Evolutionary conservation across 257 asterid genomes (phyloP).

Genomic region (Agastache rugosa): DNA sequence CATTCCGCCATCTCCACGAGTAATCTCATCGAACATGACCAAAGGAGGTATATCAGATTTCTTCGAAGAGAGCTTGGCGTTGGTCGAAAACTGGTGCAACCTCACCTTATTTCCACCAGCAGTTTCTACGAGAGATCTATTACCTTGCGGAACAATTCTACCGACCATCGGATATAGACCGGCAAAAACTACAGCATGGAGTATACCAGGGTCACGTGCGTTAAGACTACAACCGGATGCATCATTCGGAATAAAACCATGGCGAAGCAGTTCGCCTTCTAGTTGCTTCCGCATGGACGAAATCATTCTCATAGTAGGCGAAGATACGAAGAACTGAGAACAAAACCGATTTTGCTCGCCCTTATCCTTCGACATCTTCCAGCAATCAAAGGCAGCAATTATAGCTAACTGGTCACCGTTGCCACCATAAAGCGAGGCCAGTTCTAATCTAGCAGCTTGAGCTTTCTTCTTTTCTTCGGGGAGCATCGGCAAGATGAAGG

Average conservation of each 20-base stretch:
- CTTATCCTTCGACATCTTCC: conserved; percentile 68
- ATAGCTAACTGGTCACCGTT: conserved; percentile 84
- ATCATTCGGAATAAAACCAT: conserved; percentile 66
- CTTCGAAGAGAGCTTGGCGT: conserved; percentile 46
- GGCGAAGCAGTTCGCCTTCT: conserved; percentile 56
- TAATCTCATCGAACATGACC: conserved; percentile 79
- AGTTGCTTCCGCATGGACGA: conserved; percentile 77
- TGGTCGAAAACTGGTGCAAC: conserved; percentile 70
- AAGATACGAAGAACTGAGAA: conserved; percentile 65
- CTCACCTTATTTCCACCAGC: conserved; percentile 75
- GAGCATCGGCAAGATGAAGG: conserved; percentile 76
- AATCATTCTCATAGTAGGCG: conserved; percentile 71
- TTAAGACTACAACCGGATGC: conserved; percentile 64
- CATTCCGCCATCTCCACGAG: conserved; percentile 82
- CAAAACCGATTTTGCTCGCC: conserved; percentile 71
- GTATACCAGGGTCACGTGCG: conserved; percentile 78
- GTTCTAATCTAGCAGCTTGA: conserved; percentile 65
- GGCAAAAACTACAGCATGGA: conserved; percentile 72
- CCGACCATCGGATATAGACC: conserved; percentile 94
- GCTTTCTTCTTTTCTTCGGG: conserved; percentile 73
- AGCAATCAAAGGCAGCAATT: conserved; percentile 88
- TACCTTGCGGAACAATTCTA: conserved; percentile 62
- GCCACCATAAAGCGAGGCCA: conserved; percentile 84
- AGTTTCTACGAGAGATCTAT: conserved; percentile 61
- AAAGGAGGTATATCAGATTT: conserved; percentile 48